Percentiles rank a stretch among this genome's conserved stretches.
Conservation (phyloP, 2,329 filamentous ascomycete species). For the Ophiostoma triangulosporum region DNA sequence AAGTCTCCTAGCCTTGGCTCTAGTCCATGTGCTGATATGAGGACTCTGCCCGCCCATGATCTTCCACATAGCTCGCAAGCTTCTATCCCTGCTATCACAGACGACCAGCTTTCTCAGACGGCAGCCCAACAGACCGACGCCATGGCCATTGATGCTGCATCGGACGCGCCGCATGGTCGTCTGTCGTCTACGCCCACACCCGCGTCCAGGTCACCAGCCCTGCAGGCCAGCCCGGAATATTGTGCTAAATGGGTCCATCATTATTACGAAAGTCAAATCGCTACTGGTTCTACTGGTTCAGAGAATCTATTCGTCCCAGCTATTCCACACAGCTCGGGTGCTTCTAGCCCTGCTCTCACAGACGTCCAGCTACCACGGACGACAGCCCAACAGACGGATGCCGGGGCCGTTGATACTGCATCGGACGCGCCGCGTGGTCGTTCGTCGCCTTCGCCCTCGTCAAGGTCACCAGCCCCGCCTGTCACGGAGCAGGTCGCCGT, state of each 20-base stretch:
- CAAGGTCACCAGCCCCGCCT: background rate
- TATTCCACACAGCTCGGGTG: background rate
- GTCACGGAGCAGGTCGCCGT: background rate
- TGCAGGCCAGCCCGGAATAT: too few species aligned
- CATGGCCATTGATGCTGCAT: background rate
- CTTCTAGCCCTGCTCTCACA: background rate
- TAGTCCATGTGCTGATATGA: background rate
- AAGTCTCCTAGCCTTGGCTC: background rate
- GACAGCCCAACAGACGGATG: background rate
- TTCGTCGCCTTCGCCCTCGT: background rate
- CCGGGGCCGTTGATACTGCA: background rate
- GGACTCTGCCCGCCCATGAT: background rate
- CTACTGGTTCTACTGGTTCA: too few species aligned
- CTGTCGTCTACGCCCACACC: background rate
- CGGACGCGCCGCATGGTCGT: background rate
- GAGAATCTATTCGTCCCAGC: background rate
- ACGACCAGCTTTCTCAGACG: background rate
- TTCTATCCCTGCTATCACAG: background rate
- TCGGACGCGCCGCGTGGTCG: background rate
- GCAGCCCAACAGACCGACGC: background rate
- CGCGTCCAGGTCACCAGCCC: background rate
- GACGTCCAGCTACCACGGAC: background rate
- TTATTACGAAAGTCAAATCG: too few species aligned
- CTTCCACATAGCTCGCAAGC: background rate
- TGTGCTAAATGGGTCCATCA: too few species aligned